Evolutionary conservation across 2,329 filamentous ascomycete genomes (phyloP).

Genomic region (Cordyceps militaris): DNA sequence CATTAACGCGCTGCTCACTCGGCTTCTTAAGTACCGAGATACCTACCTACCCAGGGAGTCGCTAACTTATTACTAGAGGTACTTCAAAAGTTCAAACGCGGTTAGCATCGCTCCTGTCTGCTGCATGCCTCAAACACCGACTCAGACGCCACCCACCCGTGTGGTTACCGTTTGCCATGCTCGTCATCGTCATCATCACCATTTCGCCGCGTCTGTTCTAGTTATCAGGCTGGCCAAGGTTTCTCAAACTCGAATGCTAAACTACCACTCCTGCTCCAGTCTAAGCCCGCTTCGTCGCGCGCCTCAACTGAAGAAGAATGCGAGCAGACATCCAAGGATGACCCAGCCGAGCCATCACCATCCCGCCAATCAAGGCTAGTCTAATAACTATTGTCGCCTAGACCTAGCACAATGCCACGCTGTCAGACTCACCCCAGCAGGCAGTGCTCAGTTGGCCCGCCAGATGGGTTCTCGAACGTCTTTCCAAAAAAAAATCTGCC

Average conservation of each 20-base stretch:
- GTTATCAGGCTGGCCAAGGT: neutral
- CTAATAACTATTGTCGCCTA: neutral
- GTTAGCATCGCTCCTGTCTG: neutral
- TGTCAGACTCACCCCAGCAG: constrained; percentile 2
- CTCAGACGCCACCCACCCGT: neutral
- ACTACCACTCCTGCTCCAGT: neutral
- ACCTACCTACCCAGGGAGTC: too few species aligned
- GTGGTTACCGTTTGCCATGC: neutral
- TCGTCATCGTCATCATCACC: neutral
- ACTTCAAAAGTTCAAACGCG: too few species aligned
- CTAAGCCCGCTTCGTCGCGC: neutral
- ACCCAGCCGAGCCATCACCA: neutral
- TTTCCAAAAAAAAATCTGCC: neutral
- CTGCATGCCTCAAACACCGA: constrained; percentile 9
- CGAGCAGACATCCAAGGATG: neutral
- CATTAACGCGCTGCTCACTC: too few species aligned
- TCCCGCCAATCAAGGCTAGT: neutral
- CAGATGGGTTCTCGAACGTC: constrained; percentile 10
- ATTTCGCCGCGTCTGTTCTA: neutral
- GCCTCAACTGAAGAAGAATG: neutral
- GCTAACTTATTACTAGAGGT: neutral
- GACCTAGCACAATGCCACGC: constrained; percentile 7
- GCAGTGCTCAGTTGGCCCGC: neutral
- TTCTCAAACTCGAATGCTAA: neutral
- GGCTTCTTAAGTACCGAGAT: too few species aligned